Conservation (phyloP, 768 basidiomycete species). For the Auricularia cornea region DNA sequence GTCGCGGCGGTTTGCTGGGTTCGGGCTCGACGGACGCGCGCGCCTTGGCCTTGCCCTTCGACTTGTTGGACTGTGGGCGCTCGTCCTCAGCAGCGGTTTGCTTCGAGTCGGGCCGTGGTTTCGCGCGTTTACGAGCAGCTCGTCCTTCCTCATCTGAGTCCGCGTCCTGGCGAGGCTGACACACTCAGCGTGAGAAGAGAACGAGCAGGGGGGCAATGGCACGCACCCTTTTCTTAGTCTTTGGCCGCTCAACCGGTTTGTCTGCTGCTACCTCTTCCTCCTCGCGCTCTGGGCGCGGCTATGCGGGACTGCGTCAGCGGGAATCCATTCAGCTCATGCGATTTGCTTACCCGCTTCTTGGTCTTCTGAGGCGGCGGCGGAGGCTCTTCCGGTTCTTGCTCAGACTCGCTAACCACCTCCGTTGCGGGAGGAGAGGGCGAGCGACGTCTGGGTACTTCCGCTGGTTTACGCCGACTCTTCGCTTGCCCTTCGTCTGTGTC, state of each 20-base stretch:
- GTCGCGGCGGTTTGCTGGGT: conserved; percentile 10
- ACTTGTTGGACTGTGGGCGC: not conserved
- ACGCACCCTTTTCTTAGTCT: too few species aligned
- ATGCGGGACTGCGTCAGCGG: too few species aligned
- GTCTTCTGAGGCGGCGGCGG: not conserved
- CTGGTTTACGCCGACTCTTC: conserved; percentile 15
- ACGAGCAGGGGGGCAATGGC: not conserved
- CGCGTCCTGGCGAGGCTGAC: not conserved
- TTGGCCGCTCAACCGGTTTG: not conserved
- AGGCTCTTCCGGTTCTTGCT: conserved; percentile 37
- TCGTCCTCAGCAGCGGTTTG: not conserved
- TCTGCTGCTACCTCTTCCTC: not conserved
- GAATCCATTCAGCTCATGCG: too few species aligned
- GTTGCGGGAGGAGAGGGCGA: conserved; percentile 3
- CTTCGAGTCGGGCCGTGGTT: not conserved
- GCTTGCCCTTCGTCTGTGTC: not conserved
- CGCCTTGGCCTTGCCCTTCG: conserved; percentile 20
- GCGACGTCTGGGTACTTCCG: conserved; percentile 34
- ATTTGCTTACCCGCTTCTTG: not conserved
- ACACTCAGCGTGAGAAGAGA: not conserved
- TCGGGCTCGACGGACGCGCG: conserved; percentile 6
- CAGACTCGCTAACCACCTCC: conserved; percentile 27
- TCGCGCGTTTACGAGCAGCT: not conserved
- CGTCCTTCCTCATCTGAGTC: not conserved
- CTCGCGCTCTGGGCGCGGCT: not conserved